These are phyloP conservation scores for Penicillium olsonii DNA, from an alignment of 2,329 filamentous ascomycete genomes.

Conservation along the genomic window DNA sequence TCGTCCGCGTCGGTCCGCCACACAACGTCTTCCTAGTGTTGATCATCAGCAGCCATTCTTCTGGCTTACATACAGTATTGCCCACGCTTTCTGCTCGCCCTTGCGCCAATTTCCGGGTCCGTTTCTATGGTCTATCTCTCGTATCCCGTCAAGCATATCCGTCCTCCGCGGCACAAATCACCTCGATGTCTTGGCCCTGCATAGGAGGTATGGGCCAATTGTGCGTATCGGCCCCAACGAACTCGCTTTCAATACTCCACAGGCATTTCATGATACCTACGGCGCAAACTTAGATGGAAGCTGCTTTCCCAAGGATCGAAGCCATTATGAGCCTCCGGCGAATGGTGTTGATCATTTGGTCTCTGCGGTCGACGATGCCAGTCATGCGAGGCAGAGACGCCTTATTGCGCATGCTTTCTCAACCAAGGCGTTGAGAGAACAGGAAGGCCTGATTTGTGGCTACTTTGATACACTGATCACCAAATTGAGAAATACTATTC, in stretches of 20 bases:
- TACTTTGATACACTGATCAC: constrained; percentile 31
- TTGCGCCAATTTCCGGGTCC: constrained; percentile 33
- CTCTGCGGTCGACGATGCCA: constrained; percentile 19
- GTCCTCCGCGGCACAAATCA: constrained; percentile 26
- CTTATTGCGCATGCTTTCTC: constrained; percentile 33
- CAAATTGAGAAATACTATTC: constrained; percentile 16
- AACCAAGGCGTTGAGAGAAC: constrained; percentile 30
- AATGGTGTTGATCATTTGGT: constrained; percentile 38
- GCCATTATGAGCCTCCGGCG: constrained; percentile 27
- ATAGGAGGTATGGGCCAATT: constrained; percentile 21
- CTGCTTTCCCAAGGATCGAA: constrained; percentile 24
- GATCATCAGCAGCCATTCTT: constrained; percentile 5
- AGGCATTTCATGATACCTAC: constrained; percentile 38
- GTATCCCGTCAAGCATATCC: constrained; percentile 23
- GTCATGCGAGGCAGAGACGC: constrained; percentile 20
- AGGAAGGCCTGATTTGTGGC: constrained; percentile 27
- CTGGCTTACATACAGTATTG: constrained; percentile 6
- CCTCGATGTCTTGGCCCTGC: constrained; percentile 25
- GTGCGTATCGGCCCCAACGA: constrained; percentile 22
- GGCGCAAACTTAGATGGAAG: constrained; percentile 21
- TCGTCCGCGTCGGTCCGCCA: not conserved
- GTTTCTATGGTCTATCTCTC: constrained; percentile 24
- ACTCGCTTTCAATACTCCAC: constrained; percentile 30
- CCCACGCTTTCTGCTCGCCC: constrained; percentile 26
- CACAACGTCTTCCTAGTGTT: not conserved